Conservation (phyloP, 208 protist species). For the Trypanosoma lewisi region DNA sequence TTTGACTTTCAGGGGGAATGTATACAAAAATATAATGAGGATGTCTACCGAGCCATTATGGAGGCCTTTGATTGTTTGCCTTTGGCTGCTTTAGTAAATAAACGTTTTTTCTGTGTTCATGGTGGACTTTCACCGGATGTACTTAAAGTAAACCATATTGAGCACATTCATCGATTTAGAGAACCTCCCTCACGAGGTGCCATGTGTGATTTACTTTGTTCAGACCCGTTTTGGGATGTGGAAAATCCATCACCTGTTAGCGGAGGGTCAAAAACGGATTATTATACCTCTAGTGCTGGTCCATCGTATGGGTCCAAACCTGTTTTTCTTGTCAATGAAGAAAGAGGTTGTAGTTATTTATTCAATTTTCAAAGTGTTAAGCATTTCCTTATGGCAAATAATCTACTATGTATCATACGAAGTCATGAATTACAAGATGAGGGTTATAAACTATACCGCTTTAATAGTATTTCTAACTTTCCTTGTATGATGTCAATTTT, state of each 20-base stretch:
- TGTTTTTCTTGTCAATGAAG: slow-evolving; percentile 66
- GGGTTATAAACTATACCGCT: slow-evolving; percentile 94
- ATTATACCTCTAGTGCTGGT: slow-evolving; percentile 57
- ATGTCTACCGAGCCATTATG: slow-evolving; percentile 42
- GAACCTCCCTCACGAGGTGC: slow-evolving; percentile 97
- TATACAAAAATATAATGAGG: slow-evolving; percentile 88
- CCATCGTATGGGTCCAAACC: slow-evolving; percentile 57
- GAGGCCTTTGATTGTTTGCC: slow-evolving; percentile 97
- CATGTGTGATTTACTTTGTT: slow-evolving; percentile 99
- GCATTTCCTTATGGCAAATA: slow-evolving; percentile 94
- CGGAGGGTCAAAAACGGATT: slow-evolving; percentile 70
- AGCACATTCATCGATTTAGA: slow-evolving; percentile 93
- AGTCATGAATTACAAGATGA: slow-evolving; percentile 94
- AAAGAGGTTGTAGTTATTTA: slow-evolving; percentile 75
- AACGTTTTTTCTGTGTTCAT: slow-evolving; percentile 99
- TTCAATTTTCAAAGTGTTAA: slow-evolving; percentile 81
- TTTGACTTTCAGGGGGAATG: slow-evolving; percentile 95
- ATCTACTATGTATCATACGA: slow-evolving; percentile 94
- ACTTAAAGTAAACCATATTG: slow-evolving; percentile 91
- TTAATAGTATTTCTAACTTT: slow-evolving; percentile 86
- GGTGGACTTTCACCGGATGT: slow-evolving; percentile 97
- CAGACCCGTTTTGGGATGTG: slow-evolving; percentile 96
- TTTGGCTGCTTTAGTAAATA: slow-evolving; percentile 95
- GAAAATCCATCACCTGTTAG: slow-evolving; percentile 70
- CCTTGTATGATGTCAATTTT: slow-evolving; percentile 97